Base-by-base conservation (phyloP, 108 stramenopile genomes). In the Chaetoceros muelleri region DNA sequence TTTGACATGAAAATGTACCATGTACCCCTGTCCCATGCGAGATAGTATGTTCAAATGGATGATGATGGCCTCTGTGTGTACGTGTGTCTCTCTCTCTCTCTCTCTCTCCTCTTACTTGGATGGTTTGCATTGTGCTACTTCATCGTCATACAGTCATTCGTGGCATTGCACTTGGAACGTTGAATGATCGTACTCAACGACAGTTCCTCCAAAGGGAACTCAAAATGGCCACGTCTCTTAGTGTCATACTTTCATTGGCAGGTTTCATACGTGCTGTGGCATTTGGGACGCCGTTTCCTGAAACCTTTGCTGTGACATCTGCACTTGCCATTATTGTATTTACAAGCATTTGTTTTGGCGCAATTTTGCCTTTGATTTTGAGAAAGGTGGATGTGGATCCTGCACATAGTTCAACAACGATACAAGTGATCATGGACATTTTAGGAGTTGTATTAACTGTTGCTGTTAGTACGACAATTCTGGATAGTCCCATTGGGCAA, bases 351-450 rank as follows among this genome's bases (percentile, higher is more conserved):
- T 72, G 79, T 53, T 62, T 90, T 30, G 93, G 93, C 40, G 77
- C 87, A 1, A 54, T 87, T 1, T 61, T 94, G 52, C 93, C 93
- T 8, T 40, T 94, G 53, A 44, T 84, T 16, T 52, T 94, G 63
- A 69, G 88, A 46, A 55, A 53, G 40, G 30, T 88, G 51, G 79
- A 83, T 13, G 73, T 90, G 50, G 93, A 94, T 74, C 87, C 93
- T n/a, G 93, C 93, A 13, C 88, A 94, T 64, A 76, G 79, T 64
- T 82, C 80, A 20, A 94, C 93, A 1, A 85, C 83, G 1, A 94
- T 94, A 48, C 93, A 94, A 64, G 84, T 82, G 27, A 64, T 73
- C 19, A 78, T 78, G 77, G 77, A 76, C 51, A 84, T 84, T 58
- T 58, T 74, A 2, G 79, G 80, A 28, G 92, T 94, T 10, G 62